These are phyloP conservation scores for Exophiala xenobiotica DNA, from an alignment of 2,329 filamentous ascomycete genomes.

Conservation along the genomic window DNA sequence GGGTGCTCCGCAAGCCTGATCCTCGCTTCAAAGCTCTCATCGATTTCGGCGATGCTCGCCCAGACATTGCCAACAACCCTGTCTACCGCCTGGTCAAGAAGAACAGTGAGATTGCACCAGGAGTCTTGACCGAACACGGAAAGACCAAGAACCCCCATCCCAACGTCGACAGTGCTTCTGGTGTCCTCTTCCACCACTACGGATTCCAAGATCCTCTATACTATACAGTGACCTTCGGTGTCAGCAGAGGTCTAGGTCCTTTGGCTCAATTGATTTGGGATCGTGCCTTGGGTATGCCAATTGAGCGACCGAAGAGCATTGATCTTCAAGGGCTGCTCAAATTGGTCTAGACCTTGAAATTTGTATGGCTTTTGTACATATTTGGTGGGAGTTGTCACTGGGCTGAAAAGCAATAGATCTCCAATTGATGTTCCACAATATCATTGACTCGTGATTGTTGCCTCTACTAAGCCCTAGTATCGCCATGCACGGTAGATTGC, in stretches of 20 bases:
- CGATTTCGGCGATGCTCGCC: conserved; percentile 84
- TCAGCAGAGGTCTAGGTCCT: conserved; percentile 73
- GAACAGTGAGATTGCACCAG: conserved; percentile 87
- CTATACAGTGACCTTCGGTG: conserved; percentile 73
- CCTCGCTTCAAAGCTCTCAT: conserved; percentile 95
- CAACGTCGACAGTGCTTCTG: conserved; percentile 91
- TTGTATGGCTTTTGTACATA: conserved; percentile 18
- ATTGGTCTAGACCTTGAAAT: conserved; percentile 40
- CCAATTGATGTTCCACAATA: too few relatives aligned
- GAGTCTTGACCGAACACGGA: conserved; percentile 88
- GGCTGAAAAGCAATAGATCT: conserved; percentile 1
- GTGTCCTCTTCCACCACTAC: conserved; percentile 96
- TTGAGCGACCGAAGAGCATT: conserved; percentile 97
- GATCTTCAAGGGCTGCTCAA: conserved; percentile 84
- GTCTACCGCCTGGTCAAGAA: conserved; percentile 92
- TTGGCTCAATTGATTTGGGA: conserved; percentile 96
- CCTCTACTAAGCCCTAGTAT: background rate
- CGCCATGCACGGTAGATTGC: background rate
- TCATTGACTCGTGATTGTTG: too few relatives aligned
- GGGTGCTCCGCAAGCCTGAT: conserved; percentile 93
- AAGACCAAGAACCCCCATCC: conserved; percentile 99
- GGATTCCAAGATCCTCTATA: conserved; percentile 96
- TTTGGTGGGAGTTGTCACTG: conserved; percentile 1
- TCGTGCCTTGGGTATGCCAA: conserved; percentile 85
- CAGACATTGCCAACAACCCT: conserved; percentile 81